Conservation (phyloP, 108 stramenopile genomes). For the Skeletonema costatum region DNA sequence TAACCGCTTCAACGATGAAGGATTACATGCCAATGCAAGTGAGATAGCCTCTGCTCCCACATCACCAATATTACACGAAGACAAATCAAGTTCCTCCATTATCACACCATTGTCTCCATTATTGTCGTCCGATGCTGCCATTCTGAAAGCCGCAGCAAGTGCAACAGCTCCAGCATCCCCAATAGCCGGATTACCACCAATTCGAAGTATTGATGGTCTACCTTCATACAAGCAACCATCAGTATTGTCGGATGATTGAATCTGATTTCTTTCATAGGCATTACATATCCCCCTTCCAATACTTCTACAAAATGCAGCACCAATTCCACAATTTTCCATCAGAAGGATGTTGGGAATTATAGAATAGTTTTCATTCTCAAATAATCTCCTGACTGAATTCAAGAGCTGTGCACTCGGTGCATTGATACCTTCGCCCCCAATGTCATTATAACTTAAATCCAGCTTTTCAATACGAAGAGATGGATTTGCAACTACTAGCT, state of each 20-base stretch:
- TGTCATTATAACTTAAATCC: constrained; percentile 71
- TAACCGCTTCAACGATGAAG: constrained; percentile 56
- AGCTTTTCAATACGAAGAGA: constrained; percentile 35
- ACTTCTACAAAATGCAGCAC: constrained; percentile 74
- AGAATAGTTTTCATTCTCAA: constrained; percentile 22
- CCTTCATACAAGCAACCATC: constrained; percentile 12
- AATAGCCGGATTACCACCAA: constrained; percentile 70
- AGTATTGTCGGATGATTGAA: background rate
- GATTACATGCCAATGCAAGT: constrained; percentile 60
- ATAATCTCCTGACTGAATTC: constrained; percentile 29
- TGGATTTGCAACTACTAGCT: background rate
- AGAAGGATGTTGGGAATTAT: constrained; percentile 50
- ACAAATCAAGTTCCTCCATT: constrained; percentile 71
- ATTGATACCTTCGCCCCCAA: constrained; percentile 37
- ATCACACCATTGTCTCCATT: constrained; percentile 21
- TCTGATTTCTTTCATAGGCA: constrained; percentile 29
- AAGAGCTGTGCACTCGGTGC: constrained; percentile 5
- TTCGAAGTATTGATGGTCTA: constrained; percentile 35
- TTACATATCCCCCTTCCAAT: constrained; percentile 62
- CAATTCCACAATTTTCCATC: constrained; percentile 69
- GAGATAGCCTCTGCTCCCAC: constrained; percentile 77
- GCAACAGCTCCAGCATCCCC: constrained; percentile 80
- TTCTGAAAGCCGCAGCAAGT: constrained; percentile 75
- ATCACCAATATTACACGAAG: constrained; percentile 74
- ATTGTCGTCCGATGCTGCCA: constrained; percentile 24